phyloP scores from a whole-genome alignment of 495 filamentous ascomycete species.

The Xylaria cubensis region DNA sequence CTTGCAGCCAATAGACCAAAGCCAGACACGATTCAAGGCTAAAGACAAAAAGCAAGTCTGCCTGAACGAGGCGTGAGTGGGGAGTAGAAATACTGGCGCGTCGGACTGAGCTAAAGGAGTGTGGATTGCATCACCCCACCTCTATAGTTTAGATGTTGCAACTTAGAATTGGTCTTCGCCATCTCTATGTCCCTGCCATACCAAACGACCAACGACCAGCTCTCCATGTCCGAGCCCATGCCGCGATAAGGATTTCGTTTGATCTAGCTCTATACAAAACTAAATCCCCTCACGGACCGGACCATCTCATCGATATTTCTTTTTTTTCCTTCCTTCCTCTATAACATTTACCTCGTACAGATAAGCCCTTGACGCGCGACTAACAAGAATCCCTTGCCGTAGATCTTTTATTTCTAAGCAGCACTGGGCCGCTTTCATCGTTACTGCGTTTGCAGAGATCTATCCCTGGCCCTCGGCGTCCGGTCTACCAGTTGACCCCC shows the following conservation, averaged over 20 bases:
- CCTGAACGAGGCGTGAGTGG: constrained; percentile 6
- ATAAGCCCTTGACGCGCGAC: neutral
- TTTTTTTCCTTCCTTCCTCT: neutral
- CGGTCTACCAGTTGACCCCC: constrained; percentile 13
- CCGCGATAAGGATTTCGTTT: neutral
- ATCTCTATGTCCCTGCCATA: neutral
- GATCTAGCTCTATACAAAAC: neutral
- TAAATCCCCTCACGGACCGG: constrained; percentile 5
- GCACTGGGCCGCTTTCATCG: constrained; percentile 17
- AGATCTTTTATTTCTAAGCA: constrained; percentile 10
- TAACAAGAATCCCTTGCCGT: neutral
- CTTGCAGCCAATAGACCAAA: neutral
- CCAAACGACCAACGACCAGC: neutral
- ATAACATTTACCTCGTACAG: neutral
- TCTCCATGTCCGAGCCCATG: neutral
- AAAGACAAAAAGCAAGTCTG: constrained; percentile 13
- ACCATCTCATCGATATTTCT: neutral
- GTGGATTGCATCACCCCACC: constrained; percentile 20
- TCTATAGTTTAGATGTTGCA: neutral
- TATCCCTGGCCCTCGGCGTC: constrained; percentile 19
- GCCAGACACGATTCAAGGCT: constrained; percentile 8
- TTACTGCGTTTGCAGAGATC: neutral
- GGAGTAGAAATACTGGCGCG: constrained; percentile 7
- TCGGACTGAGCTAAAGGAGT: constrained; percentile 1
- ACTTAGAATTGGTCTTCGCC: neutral